Evolutionary conservation across 371 early-diverging fungal species (phyloP).

Genomic region (Actinomucor elegans): DNA sequence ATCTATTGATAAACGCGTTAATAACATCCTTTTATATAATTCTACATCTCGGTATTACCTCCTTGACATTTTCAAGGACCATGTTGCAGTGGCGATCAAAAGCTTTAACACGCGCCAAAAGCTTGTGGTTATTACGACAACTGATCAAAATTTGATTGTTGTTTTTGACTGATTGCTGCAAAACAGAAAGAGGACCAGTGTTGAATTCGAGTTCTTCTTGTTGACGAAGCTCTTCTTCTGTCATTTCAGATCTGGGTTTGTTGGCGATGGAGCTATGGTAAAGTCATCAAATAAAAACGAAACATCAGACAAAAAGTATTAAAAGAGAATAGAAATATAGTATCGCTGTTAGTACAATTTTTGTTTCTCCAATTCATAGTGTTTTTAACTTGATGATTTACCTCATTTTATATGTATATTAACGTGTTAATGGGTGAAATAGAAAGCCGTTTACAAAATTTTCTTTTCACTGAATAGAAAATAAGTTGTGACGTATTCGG

Average conservation of each 20-base stretch:
- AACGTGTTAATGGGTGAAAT: no score
- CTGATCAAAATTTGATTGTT: slow-evolving; percentile 94
- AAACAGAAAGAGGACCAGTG: slow-evolving; percentile 95
- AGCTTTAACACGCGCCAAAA: slow-evolving; percentile 96
- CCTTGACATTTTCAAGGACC: slow-evolving; percentile 98
- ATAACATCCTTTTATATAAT: background rate
- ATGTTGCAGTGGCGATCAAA: slow-evolving; percentile 99
- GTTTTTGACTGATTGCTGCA: slow-evolving; percentile 94
- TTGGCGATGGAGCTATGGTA: slow-evolving; percentile 18
- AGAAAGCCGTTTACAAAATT: no score
- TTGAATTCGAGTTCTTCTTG: slow-evolving; percentile 95
- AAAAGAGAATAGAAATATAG: no score
- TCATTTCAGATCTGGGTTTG: slow-evolving; percentile 83
- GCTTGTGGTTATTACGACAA: slow-evolving; percentile 96
- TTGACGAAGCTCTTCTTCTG: slow-evolving; percentile 89
- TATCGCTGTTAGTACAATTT: no score
- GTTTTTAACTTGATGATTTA: no score
- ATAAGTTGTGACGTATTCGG: no score
- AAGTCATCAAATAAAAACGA: no score
- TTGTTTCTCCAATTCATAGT: no score
- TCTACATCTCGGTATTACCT: slow-evolving; percentile 53
- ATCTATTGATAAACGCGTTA: slow-evolving; percentile 55
- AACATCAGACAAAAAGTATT: no score
- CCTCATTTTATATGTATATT: slow-evolving; percentile 3
- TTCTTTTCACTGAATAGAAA: no score